Evolutionary conservation across 768 basidiomycete species (phyloP), one percentile per base, ranked within the genome.

Genomic region (Xerocomus brunneocitrinus): DNA sequence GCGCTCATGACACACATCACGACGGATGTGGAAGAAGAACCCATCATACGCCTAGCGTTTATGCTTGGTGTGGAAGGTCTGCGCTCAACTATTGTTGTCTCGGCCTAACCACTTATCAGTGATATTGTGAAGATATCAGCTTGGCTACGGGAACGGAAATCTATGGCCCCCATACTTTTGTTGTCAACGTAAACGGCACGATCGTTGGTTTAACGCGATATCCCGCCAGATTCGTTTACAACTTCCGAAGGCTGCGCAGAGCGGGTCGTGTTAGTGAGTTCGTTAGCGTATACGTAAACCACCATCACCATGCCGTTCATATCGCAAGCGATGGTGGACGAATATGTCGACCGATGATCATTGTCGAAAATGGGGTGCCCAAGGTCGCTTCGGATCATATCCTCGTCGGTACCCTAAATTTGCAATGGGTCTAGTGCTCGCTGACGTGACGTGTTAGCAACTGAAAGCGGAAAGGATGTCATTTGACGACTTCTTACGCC

Each of bases 1-100:
- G 97, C 97, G 3, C 76, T 99, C 14, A 99, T 99, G 97, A 98
- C 97, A 3, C 95, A 99, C 71, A 98, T 99, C 68, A 99, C 97
- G 8, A 98, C 97, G 39, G 97, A 98, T 69, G 95, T 94, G 30
- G 94, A 95, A 56, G 97, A 99, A 69, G 91, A 86, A 55, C 95
- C 95, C 1, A 89, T 99, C 50, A 83, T 91, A 58, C 82, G 86
- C 54, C 75, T 98, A 32, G 85, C 91, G 5, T 95, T 87, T 70
- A 86, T 97, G 84, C 82, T 98, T n/a, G 97, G 97, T 28, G 90
- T 98, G 16, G 95, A 99, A 82, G 94, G 93, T 89, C 53, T 16
- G 49, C 78, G 63, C 55, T 31, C 43, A 53, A 14, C 25, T 41
- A 43, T 58, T 45, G 30, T 49, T 42, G 24, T 45, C 44, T 57